A percentile compares a stretch with the other conserved stretches of the same genome.
Conservation (phyloP, 2,329 filamentous ascomycete species). For the Colletotrichum sp. region DNA sequence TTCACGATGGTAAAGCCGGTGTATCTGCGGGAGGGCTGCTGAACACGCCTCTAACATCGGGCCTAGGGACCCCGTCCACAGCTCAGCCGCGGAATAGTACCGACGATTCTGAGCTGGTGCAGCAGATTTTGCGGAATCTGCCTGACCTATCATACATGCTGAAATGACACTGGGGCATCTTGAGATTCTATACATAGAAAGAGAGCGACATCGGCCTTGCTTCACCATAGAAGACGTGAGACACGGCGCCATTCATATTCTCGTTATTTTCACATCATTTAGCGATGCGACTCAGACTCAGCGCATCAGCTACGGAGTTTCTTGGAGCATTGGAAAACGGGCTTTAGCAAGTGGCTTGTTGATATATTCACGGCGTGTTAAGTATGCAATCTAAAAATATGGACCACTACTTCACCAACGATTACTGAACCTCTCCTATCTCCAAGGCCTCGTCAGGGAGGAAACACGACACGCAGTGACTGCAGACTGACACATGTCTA, state of each 20-base stretch:
- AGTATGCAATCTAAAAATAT: background rate
- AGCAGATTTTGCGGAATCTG: constrained; percentile 39
- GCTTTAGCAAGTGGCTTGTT: background rate
- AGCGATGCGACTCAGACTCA: background rate
- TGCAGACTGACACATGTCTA: background rate
- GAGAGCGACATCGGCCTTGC: background rate
- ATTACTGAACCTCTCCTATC: background rate
- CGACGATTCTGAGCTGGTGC: constrained; percentile 36
- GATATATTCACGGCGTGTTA: background rate
- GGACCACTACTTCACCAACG: background rate
- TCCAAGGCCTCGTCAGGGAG: background rate
- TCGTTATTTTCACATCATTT: background rate
- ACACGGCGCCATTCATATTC: background rate
- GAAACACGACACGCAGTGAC: background rate
- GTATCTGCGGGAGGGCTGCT: background rate
- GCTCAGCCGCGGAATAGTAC: background rate
- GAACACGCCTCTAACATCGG: background rate
- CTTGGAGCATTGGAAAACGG: background rate
- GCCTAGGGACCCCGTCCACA: background rate
- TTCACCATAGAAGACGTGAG: background rate
- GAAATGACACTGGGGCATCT: constrained; percentile 27
- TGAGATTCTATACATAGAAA: background rate
- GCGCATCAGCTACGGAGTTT: constrained; percentile 10
- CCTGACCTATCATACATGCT: constrained; percentile 54
- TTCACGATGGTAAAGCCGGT: background rate